A percentile compares a stretch with the other conserved stretches of the same genome.
These are phyloP conservation scores for Plicaturopsis crispa DNA, from an alignment of 768 basidiomycete genomes.

Conservation along the genomic window DNA sequence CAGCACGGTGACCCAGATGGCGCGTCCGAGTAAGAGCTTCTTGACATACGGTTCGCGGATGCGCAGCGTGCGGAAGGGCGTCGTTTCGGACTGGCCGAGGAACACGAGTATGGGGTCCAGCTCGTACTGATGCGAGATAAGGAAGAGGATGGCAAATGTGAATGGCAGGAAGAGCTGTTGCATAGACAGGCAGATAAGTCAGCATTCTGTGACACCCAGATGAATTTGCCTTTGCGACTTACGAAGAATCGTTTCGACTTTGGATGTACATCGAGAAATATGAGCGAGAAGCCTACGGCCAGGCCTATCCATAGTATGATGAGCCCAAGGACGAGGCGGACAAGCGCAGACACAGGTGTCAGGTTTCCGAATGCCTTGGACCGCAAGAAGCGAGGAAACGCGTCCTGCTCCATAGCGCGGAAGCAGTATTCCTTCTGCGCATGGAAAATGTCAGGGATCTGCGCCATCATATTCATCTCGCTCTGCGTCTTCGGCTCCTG, in stretches of 20 bases:
- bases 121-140: slow-evolving; percentile 95
- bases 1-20: slow-evolving; percentile 83
- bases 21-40: slow-evolving; percentile 82
- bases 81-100: slow-evolving; percentile 90
- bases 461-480: slow-evolving; percentile 74
- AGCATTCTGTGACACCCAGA: background rate
- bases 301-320: slow-evolving; percentile 94
- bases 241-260: slow-evolving; percentile 94
- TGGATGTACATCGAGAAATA: slow-evolving; percentile 91
- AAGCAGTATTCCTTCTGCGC: slow-evolving; percentile 96
- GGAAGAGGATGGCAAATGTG: slow-evolving; percentile 79
- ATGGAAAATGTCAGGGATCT: slow-evolving; percentile 95
- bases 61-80: slow-evolving; percentile 88
- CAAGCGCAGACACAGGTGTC: slow-evolving; percentile 83
- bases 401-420: slow-evolving; percentile 93
- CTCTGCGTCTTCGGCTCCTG: slow-evolving; percentile 61
- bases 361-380: slow-evolving; percentile 98
- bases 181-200: slow-evolving; percentile 5
- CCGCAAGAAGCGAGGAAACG: slow-evolving; percentile 88
- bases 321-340: slow-evolving; percentile 79
- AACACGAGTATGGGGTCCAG: slow-evolving; percentile 95
- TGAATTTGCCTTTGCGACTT: slow-evolving; percentile 37
- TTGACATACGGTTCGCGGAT: slow-evolving; percentile 93
- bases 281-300: slow-evolving; percentile 79
- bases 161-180: slow-evolving; percentile 90